A percentile compares a stretch with the other conserved stretches of the same genome.
Conservation (phyloP, 805 yeast species). For the Kuraishia capsulata region DNA sequence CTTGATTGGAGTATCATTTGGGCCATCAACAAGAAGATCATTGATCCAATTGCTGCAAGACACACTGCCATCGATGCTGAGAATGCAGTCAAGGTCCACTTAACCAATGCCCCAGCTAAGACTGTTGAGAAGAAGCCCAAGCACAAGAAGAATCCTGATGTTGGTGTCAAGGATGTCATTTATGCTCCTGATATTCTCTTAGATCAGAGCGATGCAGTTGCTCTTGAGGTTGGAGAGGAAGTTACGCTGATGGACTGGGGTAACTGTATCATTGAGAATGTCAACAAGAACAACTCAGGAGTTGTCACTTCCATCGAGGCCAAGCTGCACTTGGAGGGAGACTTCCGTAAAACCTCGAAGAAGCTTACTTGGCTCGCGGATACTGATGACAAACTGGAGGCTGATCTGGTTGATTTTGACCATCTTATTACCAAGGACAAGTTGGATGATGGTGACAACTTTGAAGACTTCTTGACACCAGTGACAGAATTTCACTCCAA, state of each 20-base stretch:
- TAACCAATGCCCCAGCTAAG: slow-evolving; percentile 60
- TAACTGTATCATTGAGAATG: slow-evolving; percentile 70
- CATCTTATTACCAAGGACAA: slow-evolving; percentile 93
- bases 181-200: slow-evolving; percentile 55
- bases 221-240: slow-evolving; percentile 73
- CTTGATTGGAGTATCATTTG: slow-evolving; percentile 96
- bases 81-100: slow-evolving; percentile 60
- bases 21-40: slow-evolving; percentile 95
- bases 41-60: slow-evolving; percentile 96
- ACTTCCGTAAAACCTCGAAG: slow-evolving; percentile 92
- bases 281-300: slow-evolving; percentile 45
- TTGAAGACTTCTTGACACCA: slow-evolving; percentile 85
- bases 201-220: slow-evolving; percentile 79
- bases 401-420: slow-evolving; percentile 85
- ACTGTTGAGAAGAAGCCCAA: slow-evolving; percentile 74
- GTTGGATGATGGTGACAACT: slow-evolving; percentile 87
- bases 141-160: slow-evolving; percentile 91
- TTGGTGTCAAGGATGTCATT: slow-evolving; percentile 76
- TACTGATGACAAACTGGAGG: slow-evolving; percentile 59
- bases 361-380: slow-evolving; percentile 93
- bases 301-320: slow-evolving; percentile 60
- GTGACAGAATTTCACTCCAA: slow-evolving; percentile 73
- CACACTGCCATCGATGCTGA: slow-evolving; percentile 66
- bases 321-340: slow-evolving; percentile 85
- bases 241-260: slow-evolving; percentile 99